These are phyloP conservation scores for Petunia axillaris DNA, from an alignment of 257 asterid species.

Conservation along the genomic window DNA sequence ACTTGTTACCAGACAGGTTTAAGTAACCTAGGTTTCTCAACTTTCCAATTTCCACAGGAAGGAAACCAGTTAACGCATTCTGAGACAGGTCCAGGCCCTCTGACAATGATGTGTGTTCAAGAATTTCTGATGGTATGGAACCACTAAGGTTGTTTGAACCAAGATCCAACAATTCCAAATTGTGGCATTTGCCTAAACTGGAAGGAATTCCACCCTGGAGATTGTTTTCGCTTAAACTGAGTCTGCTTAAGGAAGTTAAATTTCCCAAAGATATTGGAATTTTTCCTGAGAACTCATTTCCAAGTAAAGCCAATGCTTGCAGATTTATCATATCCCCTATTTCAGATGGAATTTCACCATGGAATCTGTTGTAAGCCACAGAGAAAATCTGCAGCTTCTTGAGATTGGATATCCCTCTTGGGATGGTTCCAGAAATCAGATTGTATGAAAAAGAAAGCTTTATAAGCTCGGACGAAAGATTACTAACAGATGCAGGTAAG, in stretches of 20 bases:
- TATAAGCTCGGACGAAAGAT: slow-evolving; percentile 38
- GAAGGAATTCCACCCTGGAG: slow-evolving; percentile 31
- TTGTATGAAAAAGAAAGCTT: slow-evolving; percentile 27
- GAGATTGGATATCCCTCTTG: slow-evolving; percentile 25
- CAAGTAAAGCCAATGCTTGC: slow-evolving; percentile 34
- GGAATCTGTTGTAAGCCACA: slow-evolving; percentile 36
- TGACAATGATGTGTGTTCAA: not conserved
- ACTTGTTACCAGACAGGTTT: slow-evolving; percentile 5
- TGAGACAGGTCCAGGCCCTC: not conserved
- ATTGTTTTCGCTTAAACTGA: slow-evolving; percentile 25
- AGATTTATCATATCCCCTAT: slow-evolving; percentile 35
- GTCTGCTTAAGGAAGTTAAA: slow-evolving; percentile 20
- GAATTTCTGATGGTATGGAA: slow-evolving; percentile 16
- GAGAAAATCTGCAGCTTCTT: not conserved
- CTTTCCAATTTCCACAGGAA: slow-evolving; percentile 29
- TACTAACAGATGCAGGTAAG: slow-evolving; percentile 37
- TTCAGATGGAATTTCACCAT: slow-evolving; percentile 37
- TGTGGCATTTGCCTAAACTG: slow-evolving; percentile 17
- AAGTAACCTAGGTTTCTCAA: slow-evolving; percentile 4
- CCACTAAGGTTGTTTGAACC: slow-evolving; percentile 18
- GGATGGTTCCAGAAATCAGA: slow-evolving; percentile 43
- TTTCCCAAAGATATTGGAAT: slow-evolving; percentile 32
- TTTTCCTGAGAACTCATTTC: slow-evolving; percentile 27
- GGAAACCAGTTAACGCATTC: slow-evolving; percentile 21
- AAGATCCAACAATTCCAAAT: slow-evolving; percentile 18